Base-by-base conservation (phyloP, 2,329 filamentous ascomycete genomes). In the Mycocentrospora acerina region DNA sequence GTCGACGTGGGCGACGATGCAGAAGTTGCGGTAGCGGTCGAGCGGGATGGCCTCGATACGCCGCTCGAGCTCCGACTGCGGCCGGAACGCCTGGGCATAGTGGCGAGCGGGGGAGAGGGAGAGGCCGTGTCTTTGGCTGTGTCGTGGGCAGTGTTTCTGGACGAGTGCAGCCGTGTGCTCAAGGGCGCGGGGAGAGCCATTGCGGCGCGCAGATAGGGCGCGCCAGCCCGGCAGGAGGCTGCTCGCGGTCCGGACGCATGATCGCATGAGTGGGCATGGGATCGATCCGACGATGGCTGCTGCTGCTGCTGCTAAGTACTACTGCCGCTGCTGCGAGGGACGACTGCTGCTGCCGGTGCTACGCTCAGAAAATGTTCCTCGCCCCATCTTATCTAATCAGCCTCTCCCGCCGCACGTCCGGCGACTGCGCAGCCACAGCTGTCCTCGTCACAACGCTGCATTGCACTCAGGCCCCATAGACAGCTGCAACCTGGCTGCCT, bases 1-100 rank as follows among this genome's bases (percentile, higher is more conserved):
- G 67, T 98, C 93, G 64, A 98, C 94, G 67, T 98, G 93, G 8
- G 93, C 93, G 35, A 98, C 91, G 60, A 98, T 97, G 70, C 93
- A 98, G 68, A 98, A 98, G 69, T 98, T 98, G 48, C 93, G 85
- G 60, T 80, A 91, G 14, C 87, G 80, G 40, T 86, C 81, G 57
- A 90, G 85, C 2, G 87, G 87, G 37, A 91, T 90, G 5, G 80
- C 81, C 12, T 82, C 75, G 44, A 91, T 90, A 50, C 82, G 74
- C 41, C 73, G 70, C 62, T 85, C 82, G 15, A 85, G 72, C 16
- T 78, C 75, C n/a, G 74, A 63, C 42, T 66, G 66, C 13, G 66
- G 48, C 44, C 68, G 69, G 46, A 60, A 57, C 8, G 65, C 58
- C 36, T 64, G 59, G 22, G 71, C 71, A 46, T 61, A 62, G 33